Conservation (phyloP, 108 stramenopile genomes). For the Parmales sp. region DNA sequence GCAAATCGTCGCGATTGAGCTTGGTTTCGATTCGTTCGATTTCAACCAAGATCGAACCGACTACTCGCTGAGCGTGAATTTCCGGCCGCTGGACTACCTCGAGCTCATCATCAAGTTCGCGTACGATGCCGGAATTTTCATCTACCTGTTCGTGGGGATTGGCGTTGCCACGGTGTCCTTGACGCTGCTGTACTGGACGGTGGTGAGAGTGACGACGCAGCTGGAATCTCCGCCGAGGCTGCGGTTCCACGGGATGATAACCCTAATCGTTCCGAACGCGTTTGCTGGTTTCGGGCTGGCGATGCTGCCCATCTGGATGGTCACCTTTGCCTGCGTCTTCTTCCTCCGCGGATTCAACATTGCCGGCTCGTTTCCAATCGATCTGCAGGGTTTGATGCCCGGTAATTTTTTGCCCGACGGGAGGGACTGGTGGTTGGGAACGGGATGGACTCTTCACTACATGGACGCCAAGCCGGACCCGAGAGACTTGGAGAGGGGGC, state of each 20-base stretch:
- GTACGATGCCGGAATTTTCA: slow-evolving; percentile 50
- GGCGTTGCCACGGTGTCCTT: slow-evolving; percentile 51
- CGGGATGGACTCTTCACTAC: slow-evolving; percentile 33
- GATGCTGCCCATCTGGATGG: slow-evolving; percentile 45
- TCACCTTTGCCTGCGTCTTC: slow-evolving; percentile 35
- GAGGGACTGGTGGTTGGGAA: neutral
- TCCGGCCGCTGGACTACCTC: slow-evolving; percentile 59
- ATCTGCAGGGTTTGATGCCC: too few relatives aligned
- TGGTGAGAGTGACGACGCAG: slow-evolving; percentile 48
- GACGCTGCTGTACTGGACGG: slow-evolving; percentile 44
- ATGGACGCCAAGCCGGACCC: slow-evolving; percentile 41
- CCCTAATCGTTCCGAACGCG: slow-evolving; percentile 49
- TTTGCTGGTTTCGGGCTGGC: slow-evolving; percentile 51
- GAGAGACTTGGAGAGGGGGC: slow-evolving; percentile 28
- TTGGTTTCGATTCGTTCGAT: slow-evolving; percentile 52
- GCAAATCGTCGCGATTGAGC: slow-evolving; percentile 42
- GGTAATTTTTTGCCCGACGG: slow-evolving; percentile 13
- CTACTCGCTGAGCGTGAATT: slow-evolving; percentile 47
- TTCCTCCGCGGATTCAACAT: slow-evolving; percentile 22
- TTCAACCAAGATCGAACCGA: slow-evolving; percentile 33
- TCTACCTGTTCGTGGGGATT: slow-evolving; percentile 58
- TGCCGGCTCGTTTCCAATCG: too few relatives aligned
- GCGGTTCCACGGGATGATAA: slow-evolving; percentile 44
- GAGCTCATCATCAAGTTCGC: slow-evolving; percentile 71
- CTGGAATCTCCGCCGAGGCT: slow-evolving; percentile 53